Percentiles rank a stretch among this genome's conserved stretches.
phyloP scores from a whole-genome alignment of 2,329 filamentous ascomycete genomes.

The Helminthosporium solani region DNA sequence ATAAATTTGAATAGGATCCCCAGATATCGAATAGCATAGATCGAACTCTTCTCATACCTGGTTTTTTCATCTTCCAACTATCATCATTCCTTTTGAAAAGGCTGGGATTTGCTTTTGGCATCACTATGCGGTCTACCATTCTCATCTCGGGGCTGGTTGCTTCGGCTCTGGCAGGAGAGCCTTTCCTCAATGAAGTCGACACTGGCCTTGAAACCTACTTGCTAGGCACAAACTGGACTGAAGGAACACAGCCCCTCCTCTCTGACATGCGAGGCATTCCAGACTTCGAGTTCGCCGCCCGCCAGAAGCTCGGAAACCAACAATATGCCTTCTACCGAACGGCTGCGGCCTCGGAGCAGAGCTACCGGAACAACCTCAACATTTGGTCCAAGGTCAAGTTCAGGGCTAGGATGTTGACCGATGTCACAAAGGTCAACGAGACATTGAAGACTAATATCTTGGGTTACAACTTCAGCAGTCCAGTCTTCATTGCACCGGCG shows the following conservation, averaged over 20 bases:
- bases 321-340: conserved; percentile 57
- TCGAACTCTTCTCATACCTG: background rate
- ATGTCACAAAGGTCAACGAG: conserved; percentile 43
- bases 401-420: conserved; percentile 50
- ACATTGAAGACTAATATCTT: conserved; percentile 48
- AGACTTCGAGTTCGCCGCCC: conserved; percentile 54
- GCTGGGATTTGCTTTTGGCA: background rate
- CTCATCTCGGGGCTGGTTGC: conserved; percentile 9
- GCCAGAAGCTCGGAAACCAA: conserved; percentile 45
- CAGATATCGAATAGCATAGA: too few relatives aligned
- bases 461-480: conserved; percentile 52
- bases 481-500: conserved; percentile 52
- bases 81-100: background rate
- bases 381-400: conserved; percentile 47
- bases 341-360: conserved; percentile 53
- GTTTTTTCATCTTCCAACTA: background rate
- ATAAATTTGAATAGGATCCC: background rate
- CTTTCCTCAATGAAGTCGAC: conserved; percentile 10
- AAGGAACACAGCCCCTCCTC: conserved; percentile 37
- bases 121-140: conserved; percentile 4
- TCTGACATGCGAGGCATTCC: conserved; percentile 47
- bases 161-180: conserved; percentile 5
- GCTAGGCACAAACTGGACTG: conserved; percentile 6
- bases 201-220: conserved; percentile 10
- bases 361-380: conserved; percentile 56